phyloP scores from a whole-genome alignment of 495 filamentous ascomycete genomes.

The Cercophora samala region DNA sequence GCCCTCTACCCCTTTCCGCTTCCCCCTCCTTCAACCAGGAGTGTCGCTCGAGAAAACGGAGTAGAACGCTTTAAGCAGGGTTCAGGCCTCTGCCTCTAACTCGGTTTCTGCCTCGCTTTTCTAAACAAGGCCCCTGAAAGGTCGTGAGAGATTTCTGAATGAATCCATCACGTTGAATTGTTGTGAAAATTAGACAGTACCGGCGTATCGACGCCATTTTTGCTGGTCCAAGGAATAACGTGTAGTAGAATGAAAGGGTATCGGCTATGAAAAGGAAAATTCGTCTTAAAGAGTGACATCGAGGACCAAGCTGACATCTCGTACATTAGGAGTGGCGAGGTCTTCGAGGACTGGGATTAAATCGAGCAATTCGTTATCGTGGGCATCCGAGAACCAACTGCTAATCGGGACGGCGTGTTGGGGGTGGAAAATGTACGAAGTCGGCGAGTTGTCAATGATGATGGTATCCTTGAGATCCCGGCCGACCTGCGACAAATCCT shows the following conservation, averaged over 20 bases:
- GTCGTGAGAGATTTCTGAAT: neutral
- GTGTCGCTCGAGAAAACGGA: neutral
- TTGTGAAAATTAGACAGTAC: conserved; percentile 3
- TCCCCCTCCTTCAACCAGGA: neutral
- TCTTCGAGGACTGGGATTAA: conserved; percentile 98
- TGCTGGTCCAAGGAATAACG: neutral
- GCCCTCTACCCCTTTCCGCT: conserved; percentile 9
- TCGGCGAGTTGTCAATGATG: conserved; percentile 99
- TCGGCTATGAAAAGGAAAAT: conserved; percentile 33
- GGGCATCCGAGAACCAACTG: conserved; percentile 99
- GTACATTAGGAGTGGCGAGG: conserved; percentile 78
- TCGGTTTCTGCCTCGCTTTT: neutral
- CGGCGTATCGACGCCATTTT: conserved; percentile 17
- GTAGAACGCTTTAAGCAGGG: neutral
- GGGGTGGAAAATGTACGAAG: conserved; percentile 98
- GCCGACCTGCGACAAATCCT: conserved; percentile 95
- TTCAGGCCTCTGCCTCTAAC: neutral
- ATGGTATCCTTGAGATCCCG: conserved; percentile 96
- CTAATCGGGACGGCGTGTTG: conserved; percentile 99
- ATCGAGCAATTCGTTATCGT: conserved; percentile 98
- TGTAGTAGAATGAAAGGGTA: conserved; percentile 25
- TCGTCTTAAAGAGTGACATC: conserved; percentile 81
- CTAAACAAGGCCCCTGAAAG: neutral
- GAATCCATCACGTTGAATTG: conserved; percentile 1
- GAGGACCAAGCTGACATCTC: conserved; percentile 95